phyloP scores from a whole-genome alignment of 1,284 basidiomycete genomes.

The Sanghuangporus weigelae region DNA sequence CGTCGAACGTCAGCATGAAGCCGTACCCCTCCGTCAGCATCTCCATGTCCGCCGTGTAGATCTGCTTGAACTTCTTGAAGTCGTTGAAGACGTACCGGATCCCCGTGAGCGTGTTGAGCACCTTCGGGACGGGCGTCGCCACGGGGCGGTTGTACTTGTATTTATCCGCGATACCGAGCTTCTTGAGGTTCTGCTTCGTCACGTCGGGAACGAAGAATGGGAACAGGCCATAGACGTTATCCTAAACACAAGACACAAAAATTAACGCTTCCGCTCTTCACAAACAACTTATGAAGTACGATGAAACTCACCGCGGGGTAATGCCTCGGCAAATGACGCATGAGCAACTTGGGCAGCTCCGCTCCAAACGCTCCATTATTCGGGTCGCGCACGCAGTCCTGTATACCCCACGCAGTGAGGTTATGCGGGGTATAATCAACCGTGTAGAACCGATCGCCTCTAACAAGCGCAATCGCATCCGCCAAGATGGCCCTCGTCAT shows the following conservation, averaged over 20 bases:
- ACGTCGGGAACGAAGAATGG: conserved; percentile 49
- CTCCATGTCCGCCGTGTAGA: conserved; percentile 25
- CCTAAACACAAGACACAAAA: conserved; percentile 8
- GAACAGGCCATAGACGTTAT: conserved; percentile 35
- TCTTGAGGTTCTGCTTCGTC: conserved; percentile 38
- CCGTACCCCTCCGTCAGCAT: conserved; percentile 28
- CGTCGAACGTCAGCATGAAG: conserved; percentile 29
- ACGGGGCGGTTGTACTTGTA: conserved; percentile 41
- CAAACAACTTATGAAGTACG: neutral
- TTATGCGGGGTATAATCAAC: conserved; percentile 30
- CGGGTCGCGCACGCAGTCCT: conserved; percentile 25
- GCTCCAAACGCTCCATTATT: conserved; percentile 25
- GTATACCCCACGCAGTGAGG: conserved; percentile 30
- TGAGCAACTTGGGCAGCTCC: conserved; percentile 31
- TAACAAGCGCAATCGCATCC: conserved; percentile 51
- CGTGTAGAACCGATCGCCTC: conserved; percentile 30
- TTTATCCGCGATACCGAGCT: conserved; percentile 33
- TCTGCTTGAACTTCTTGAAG: conserved; percentile 32
- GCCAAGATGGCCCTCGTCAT: conserved; percentile 39
- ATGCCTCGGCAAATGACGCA: conserved; percentile 42
- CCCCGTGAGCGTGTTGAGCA: conserved; percentile 38
- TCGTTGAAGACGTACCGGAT: conserved; percentile 40
- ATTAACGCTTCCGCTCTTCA: neutral
- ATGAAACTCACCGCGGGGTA: conserved; percentile 29
- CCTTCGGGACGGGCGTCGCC: conserved; percentile 28